Evolutionary conservation across 345 rosid species (phyloP).

Genomic region (Hibiscus syriacus): DNA sequence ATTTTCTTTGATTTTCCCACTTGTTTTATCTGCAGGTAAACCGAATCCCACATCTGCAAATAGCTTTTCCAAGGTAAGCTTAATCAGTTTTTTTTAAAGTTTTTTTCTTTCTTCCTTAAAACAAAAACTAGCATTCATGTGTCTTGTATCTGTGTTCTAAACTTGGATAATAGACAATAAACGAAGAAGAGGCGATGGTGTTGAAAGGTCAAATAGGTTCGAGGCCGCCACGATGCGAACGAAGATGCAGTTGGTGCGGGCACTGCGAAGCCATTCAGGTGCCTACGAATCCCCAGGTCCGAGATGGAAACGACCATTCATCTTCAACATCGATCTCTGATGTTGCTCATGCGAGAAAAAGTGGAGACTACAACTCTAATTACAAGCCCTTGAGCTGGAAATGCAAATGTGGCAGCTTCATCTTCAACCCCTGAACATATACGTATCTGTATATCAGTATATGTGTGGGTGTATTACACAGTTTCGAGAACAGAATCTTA

Average conservation of each 20-base stretch:
- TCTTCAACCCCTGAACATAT: constrained; percentile 60
- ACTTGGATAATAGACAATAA: constrained; percentile 16
- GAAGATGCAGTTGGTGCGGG: constrained; percentile 67
- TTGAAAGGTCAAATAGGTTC: constrained; percentile 70
- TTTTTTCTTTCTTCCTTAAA: not conserved
- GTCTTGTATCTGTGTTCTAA: not conserved
- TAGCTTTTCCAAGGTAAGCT: constrained; percentile 31
- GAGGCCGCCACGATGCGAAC: constrained; percentile 76
- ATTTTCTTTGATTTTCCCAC: not conserved
- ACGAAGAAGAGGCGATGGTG: constrained; percentile 25
- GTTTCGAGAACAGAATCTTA: not conserved
- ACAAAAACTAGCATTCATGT: not conserved
- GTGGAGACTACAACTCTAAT: constrained; percentile 43
- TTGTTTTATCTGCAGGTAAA: constrained; percentile 40
- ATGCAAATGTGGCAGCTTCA: constrained; percentile 87
- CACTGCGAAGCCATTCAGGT: constrained; percentile 89
- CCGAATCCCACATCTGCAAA: constrained; percentile 29
- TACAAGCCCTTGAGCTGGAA: constrained; percentile 97
- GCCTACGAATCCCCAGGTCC: constrained; percentile 60
- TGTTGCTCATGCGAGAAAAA: constrained; percentile 37
- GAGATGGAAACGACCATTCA: constrained; percentile 18
- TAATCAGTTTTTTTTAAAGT: not conserved
- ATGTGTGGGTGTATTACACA: too few species aligned
- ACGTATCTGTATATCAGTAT: not conserved
- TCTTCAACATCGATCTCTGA: constrained; percentile 15